Evolutionary conservation across 495 filamentous ascomycete species (phyloP).

Genomic region (Neurospora sp.): DNA sequence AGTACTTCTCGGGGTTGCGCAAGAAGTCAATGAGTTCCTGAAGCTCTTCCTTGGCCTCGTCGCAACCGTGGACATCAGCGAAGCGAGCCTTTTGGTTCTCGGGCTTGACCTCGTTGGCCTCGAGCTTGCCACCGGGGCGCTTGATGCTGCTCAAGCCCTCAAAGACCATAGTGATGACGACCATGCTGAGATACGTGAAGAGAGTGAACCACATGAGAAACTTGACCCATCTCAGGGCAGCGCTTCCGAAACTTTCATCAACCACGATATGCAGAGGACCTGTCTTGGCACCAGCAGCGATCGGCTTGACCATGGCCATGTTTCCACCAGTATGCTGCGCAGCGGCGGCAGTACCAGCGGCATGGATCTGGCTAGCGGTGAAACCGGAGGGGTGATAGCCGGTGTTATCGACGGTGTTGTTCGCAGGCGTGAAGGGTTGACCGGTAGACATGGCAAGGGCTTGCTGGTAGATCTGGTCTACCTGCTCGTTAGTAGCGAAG

Average conservation of each 20-base stretch:
- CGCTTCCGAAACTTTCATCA: constrained; percentile 73
- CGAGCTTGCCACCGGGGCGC: constrained; percentile 56
- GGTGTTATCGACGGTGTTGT: constrained; percentile 21
- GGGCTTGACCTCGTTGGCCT: constrained; percentile 74
- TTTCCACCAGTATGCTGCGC: constrained; percentile 62
- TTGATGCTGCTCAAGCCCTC: constrained; percentile 69
- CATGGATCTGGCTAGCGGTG: constrained; percentile 59
- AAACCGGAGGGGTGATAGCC: constrained; percentile 30
- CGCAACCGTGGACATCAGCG: constrained; percentile 90
- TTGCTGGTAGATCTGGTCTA: constrained; percentile 62
- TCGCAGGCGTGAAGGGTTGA: constrained; percentile 13
- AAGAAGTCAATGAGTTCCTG: constrained; percentile 96
- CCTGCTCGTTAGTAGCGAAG: constrained; percentile 66
- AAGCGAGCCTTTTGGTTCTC: constrained; percentile 88
- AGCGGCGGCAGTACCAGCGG: constrained; percentile 78
- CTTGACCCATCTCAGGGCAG: constrained; percentile 82
- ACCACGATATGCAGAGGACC: constrained; percentile 88
- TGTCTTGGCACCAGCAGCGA: constrained; percentile 54
- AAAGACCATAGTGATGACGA: constrained; percentile 66
- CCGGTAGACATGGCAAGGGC: constrained; percentile 61
- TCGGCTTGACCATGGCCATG: constrained; percentile 40
- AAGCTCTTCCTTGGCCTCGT: constrained; percentile 96
- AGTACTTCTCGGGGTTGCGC: constrained; percentile 84
- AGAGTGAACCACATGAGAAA: constrained; percentile 71
- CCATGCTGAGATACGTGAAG: constrained; percentile 60